These are phyloP conservation scores for Aspergillus hiratsukae DNA, from an alignment of 2,329 filamentous ascomycete species.

Conservation along the genomic window DNA sequence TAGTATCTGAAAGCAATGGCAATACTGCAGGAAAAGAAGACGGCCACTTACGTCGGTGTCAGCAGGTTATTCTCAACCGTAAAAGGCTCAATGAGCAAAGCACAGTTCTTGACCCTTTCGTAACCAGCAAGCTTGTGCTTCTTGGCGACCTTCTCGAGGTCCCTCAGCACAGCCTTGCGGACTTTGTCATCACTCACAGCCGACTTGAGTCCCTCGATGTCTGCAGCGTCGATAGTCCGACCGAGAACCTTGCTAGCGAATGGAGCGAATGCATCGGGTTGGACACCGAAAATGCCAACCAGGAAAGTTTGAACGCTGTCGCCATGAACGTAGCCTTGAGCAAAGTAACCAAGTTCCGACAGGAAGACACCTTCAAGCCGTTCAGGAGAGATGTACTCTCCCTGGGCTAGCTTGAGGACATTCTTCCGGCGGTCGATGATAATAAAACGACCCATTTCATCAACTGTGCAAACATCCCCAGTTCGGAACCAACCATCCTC, in stretches of 20 bases:
- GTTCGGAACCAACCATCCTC: constrained; percentile 96
- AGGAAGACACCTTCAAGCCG: constrained; percentile 93
- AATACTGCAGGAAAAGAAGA: not conserved
- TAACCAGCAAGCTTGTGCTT: constrained; percentile 89
- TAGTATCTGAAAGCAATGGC: constrained; percentile 1
- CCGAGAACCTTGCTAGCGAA: constrained; percentile 76
- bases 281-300: constrained; percentile 82
- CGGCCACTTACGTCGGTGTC: constrained; percentile 45
- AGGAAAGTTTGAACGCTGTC: constrained; percentile 76
- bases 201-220: constrained; percentile 62
- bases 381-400: constrained; percentile 97
- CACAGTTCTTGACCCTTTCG: constrained; percentile 71
- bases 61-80: constrained; percentile 83
- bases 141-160: constrained; percentile 72
- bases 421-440: constrained; percentile 99
- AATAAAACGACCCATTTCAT: constrained; percentile 78
- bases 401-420: constrained; percentile 95
- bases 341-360: constrained; percentile 71
- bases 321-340: constrained; percentile 84
- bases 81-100: constrained; percentile 82
- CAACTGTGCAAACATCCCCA: constrained; percentile 83
- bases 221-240: constrained; percentile 58
- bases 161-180: constrained; percentile 67
- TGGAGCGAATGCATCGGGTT: constrained; percentile 75
- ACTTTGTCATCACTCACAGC: constrained; percentile 68